Evolutionary conservation across 495 filamentous ascomycete species (phyloP), one percentile per base, ranked within the genome.

Genomic region (Neurospora terricola): DNA sequence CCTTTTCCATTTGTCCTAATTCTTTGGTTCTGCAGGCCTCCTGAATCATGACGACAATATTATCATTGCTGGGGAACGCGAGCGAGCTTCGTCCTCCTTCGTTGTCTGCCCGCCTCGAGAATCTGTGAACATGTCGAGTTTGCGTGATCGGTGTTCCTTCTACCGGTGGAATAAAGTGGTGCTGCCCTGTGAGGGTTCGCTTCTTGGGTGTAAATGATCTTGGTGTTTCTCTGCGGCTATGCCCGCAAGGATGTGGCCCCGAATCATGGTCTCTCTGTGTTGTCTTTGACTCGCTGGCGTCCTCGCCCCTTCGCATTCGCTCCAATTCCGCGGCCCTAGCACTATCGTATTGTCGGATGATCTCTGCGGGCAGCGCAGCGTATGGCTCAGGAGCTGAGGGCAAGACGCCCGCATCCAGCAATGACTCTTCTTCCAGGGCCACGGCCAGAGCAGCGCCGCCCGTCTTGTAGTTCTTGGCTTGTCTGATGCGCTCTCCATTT

Each of bases 401-500:
- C 38, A 79, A 34, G 34, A 73, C 75, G 16, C 71, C 70, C 8
- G 72, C 66, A n/a, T 75, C 78, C 45, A 72, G 43, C 18, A 76
- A 43, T 39, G 72, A 62, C 38, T 77, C 78, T 69, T 82, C 80
- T 43, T 82, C 80, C 40, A 92, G 84, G 38, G 92, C 83, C 34
- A 92, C 78, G 5, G 86, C 82, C n/a, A 73, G 59, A 6, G 74
- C 72, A 23, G 69, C 76, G 42, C 79, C 79, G 21, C 76, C 75
- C 9, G 78, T 70, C 71, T 82, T 82, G 75, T 87, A 87, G 38
- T 77, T 74, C 66, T 75, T 82, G 23, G 82, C 80, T 5, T 81
- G 76, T 71, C 82, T 84, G 38, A 88, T 75, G 36, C 77, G 83
- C 72, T 84, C 74, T 5, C 82, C 84, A 77, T 88, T 89, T 21